A percentile compares a stretch with the other conserved stretches of the same genome.
Conservation (phyloP, 2,329 filamentous ascomycete genomes). For the Colletotrichum lupini region DNA sequence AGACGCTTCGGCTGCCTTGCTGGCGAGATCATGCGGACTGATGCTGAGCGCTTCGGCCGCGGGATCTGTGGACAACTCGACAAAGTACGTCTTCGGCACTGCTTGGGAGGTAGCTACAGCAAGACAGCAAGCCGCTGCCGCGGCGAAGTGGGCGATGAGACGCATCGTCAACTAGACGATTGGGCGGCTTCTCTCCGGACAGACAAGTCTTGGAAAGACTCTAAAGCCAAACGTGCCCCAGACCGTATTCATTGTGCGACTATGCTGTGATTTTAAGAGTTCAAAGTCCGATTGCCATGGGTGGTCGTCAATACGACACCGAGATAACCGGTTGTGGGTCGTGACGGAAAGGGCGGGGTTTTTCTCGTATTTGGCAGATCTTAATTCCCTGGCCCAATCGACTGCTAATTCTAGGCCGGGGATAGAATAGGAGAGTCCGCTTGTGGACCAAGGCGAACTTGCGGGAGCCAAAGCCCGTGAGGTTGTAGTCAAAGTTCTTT, state of each 20-base stretch:
- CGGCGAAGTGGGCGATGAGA: not conserved
- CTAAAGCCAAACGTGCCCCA: not conserved
- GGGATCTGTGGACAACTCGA: not conserved
- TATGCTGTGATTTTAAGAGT: not conserved
- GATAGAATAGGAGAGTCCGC: not conserved
- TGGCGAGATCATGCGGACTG: not conserved
- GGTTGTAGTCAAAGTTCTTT: not conserved
- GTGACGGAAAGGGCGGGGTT: not conserved
- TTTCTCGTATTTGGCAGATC: not conserved
- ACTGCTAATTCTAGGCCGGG: not conserved
- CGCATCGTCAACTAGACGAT: not conserved
- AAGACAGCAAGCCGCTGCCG: constrained; percentile 3
- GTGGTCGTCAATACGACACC: not conserved
- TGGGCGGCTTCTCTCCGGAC: not conserved
- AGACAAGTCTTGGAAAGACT: not conserved
- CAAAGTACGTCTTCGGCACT: constrained; percentile 15
- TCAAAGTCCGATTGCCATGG: not conserved
- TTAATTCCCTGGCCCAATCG: not conserved
- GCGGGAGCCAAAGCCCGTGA: not conserved
- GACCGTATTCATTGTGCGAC: not conserved
- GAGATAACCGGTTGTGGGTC: not conserved
- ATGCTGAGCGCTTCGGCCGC: not conserved
- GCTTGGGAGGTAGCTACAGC: not conserved
- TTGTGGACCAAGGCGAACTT: not conserved
- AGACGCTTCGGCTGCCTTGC: not conserved